A percentile compares a stretch with the other conserved stretches of the same genome.
phyloP scores from a whole-genome alignment of 2,329 filamentous ascomycete genomes.

The Leptographium galeiforme region DNA sequence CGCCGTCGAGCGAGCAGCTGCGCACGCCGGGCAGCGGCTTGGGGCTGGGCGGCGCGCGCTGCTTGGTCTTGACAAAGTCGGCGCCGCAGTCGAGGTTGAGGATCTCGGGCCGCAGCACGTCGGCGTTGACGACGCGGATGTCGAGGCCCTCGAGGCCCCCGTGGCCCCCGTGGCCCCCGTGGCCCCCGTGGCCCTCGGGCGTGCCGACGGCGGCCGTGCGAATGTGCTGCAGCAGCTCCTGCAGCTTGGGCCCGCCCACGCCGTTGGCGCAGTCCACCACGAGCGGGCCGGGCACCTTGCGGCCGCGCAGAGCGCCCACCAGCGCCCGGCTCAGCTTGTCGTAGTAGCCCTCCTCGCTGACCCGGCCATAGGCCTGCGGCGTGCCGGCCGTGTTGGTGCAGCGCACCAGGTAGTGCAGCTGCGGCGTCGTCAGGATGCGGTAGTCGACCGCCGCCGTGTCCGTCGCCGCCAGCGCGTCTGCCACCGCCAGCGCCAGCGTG shows the following conservation, averaged over 20 bases:
- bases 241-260: conserved; percentile 83
- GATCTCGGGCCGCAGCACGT: conserved; percentile 77
- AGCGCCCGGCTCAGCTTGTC: conserved; percentile 81
- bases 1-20: conserved; percentile 85
- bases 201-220: no score
- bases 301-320: conserved; percentile 65
- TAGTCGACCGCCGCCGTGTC: conserved; percentile 67
- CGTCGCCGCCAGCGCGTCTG: conserved; percentile 65
- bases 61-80: conserved; percentile 94
- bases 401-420: conserved; percentile 90
- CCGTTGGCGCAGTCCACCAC: conserved; percentile 95
- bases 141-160: conserved; percentile 36
- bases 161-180: no score
- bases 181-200: no score
- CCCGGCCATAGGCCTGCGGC: conserved; percentile 73
- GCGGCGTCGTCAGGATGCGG: conserved; percentile 90
- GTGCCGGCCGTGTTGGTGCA: conserved; percentile 89
- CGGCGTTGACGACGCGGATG: conserved; percentile 82
- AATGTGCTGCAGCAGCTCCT: conserved; percentile 75
- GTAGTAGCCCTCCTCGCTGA: conserved; percentile 88
- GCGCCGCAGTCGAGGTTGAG: conserved; percentile 91
- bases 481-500: conserved; percentile 64
- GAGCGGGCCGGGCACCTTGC: conserved; percentile 59
- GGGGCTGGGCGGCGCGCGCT: conserved; percentile 73
- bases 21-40: conserved; percentile 64